These are phyloP conservation scores for Salvia sclarea DNA, from an alignment of 305 asterid species.

Conservation along the genomic window DNA sequence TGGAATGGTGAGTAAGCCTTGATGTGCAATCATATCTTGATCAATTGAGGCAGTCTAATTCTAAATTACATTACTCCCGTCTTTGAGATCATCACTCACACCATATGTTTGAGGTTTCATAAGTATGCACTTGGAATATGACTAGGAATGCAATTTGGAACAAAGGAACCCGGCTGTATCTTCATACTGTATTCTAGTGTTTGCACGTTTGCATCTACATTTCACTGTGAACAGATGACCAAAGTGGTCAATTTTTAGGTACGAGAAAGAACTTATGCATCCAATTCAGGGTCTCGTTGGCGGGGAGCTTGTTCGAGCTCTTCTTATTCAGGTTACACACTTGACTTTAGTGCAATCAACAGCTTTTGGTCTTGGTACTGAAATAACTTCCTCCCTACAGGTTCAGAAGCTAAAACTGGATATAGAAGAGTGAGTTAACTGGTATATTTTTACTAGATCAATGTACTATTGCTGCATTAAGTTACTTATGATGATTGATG, in stretches of 20 bases:
- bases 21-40: background rate
- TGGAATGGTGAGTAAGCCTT: background rate
- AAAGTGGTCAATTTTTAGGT: conserved; percentile 45
- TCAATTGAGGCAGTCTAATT: background rate
- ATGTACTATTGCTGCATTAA: conserved; percentile 24
- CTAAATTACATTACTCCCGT: background rate
- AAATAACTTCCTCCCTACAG: conserved; percentile 46
- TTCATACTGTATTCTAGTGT: conserved; percentile 6
- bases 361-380: conserved; percentile 35
- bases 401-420: conserved; percentile 98
- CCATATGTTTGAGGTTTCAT: background rate
- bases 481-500: conserved; percentile 33
- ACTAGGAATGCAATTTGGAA: background rate
- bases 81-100: background rate
- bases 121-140: background rate
- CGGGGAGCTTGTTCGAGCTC: conserved; percentile 89
- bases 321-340: conserved; percentile 78
- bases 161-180: background rate
- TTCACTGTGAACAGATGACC: conserved; percentile 16
- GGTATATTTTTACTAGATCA: conserved; percentile 20
- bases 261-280: conserved; percentile 89
- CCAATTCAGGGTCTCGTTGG: conserved; percentile 89
- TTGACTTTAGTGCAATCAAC: conserved; percentile 28
- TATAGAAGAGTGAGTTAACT: conserved; percentile 83
- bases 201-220: conserved; percentile 13